Base-by-base conservation (phyloP, 192 early-diverging fungal species). In the Coemansia sp. region DNA sequence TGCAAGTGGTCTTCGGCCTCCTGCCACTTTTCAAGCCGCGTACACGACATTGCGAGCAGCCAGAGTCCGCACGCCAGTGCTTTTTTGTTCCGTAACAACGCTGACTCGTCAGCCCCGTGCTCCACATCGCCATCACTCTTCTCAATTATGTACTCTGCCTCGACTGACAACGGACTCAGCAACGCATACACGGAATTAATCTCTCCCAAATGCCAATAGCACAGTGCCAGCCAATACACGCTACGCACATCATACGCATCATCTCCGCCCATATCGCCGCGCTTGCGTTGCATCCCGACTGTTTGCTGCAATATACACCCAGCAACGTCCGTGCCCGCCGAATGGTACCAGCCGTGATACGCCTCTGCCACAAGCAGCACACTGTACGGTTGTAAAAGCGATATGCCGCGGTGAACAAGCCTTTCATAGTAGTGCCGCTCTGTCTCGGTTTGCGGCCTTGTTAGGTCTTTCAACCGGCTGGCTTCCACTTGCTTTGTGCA, bases 1-100 rank as follows among this genome's bases (percentile, higher is more conserved):
- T 56, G 31, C 4, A 83, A 65, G 15, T 79, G 61, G 54, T 75
- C 71, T 58, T 83, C 81, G 20, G 81, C 81, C 18, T 83, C 81
- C 26, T 71, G 72, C 81, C 81, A 83, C 46, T 75, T 78, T 20
- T 73, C 72, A 12, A 83, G 56, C n/a, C 72, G 73, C n/a, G 76
- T 69, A 48, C 71, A 74, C 34, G 68, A 28, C 57, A 75, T 67
- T 9, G 70, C 70, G 15, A 77, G 61, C 26, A 79, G 59, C 77
- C 77, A 80, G 56, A 80, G 15, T 1, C 68, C 65, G 40, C 77
- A 80, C 5, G 72, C 77, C 38, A 80, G 63, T 3, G 77, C 77
- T 60, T 66, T 67, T 53, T 64, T 64, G 40, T 15, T 66, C 53
- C 63, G 60, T 56, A 62, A 24, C 23, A 21, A 24, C 12, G 44